Evolutionary conservation across 768 basidiomycete species (phyloP).

Genomic region (Hygrophoropsis aurantiaca): DNA sequence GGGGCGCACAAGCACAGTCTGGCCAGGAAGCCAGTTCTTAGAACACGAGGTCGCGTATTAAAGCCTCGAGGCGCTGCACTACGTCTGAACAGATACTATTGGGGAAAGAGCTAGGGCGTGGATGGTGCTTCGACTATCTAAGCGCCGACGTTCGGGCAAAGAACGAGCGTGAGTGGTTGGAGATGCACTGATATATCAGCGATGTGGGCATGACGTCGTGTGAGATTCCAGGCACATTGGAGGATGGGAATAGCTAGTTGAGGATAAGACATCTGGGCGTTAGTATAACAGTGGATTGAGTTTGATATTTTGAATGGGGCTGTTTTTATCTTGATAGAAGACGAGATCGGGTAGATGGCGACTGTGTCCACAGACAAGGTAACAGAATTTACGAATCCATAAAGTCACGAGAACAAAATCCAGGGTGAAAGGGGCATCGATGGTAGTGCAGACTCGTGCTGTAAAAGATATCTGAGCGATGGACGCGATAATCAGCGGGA

Average conservation of each 20-base stretch:
- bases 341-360: slow-evolving; percentile 3
- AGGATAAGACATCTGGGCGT: slow-evolving; percentile 2
- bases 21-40: background rate
- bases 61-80: slow-evolving; percentile 26
- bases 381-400: background rate
- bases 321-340: slow-evolving; percentile 9
- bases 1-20: background rate
- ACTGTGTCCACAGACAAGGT: slow-evolving; percentile 7
- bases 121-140: slow-evolving; percentile 6
- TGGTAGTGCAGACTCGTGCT: background rate
- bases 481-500: no score
- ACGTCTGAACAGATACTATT: slow-evolving; percentile 9
- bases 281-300: background rate
- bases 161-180: background rate
- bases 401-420: slow-evolving; percentile 6
- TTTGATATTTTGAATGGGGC: slow-evolving; percentile 6
- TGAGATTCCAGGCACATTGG: background rate
- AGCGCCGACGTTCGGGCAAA: background rate
- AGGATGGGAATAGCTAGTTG: background rate
- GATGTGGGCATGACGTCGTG: slow-evolving; percentile 7
- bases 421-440: background rate
- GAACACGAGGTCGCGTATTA: slow-evolving; percentile 3
- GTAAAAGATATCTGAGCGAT: no score
- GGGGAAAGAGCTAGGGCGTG: slow-evolving; percentile 10
- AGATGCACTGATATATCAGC: background rate